phyloP scores from a whole-genome alignment of 1,284 basidiomycete species.

The Ustilago vetiveriae region DNA sequence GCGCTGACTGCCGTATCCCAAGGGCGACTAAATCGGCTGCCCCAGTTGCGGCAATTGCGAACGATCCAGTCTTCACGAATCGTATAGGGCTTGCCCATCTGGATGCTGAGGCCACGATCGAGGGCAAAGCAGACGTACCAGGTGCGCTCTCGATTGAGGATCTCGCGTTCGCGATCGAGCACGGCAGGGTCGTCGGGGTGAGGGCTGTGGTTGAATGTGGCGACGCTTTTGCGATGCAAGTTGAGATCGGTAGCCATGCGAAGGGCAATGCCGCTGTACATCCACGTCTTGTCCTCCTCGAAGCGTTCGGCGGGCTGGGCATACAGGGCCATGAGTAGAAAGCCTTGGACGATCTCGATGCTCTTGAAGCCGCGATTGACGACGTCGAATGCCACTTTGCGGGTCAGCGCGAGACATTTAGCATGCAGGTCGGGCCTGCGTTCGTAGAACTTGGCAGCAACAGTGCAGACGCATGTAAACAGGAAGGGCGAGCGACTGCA shows the following conservation, averaged over 20 bases:
- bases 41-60: conserved; percentile 78
- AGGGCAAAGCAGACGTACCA: conserved; percentile 92
- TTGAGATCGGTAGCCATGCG: conserved; percentile 97
- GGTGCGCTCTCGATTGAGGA: conserved; percentile 90
- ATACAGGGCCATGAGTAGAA: conserved; percentile 67
- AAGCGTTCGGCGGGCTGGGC: conserved; percentile 71
- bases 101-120: conserved; percentile 82
- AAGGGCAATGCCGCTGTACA: conserved; percentile 69
- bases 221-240: conserved; percentile 83
- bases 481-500: conserved; percentile 65
- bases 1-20: conserved; percentile 64
- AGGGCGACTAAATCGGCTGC: conserved; percentile 55
- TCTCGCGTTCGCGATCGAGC: conserved; percentile 78
- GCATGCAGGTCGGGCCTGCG: conserved; percentile 83
- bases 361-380: conserved; percentile 82
- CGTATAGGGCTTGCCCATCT: conserved; percentile 88
- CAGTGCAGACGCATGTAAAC: conserved; percentile 78
- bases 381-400: conserved; percentile 83
- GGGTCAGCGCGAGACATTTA: conserved; percentile 81
- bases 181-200: conserved; percentile 63
- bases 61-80: conserved; percentile 88
- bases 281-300: conserved; percentile 96
- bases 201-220: conserved; percentile 69
- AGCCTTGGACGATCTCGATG: conserved; percentile 75
- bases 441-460: conserved; percentile 88